Percentiles rank a stretch among this genome's conserved stretches.
phyloP scores from a whole-genome alignment of 768 basidiomycete genomes.

The Kwoniella newhampshirensis region DNA sequence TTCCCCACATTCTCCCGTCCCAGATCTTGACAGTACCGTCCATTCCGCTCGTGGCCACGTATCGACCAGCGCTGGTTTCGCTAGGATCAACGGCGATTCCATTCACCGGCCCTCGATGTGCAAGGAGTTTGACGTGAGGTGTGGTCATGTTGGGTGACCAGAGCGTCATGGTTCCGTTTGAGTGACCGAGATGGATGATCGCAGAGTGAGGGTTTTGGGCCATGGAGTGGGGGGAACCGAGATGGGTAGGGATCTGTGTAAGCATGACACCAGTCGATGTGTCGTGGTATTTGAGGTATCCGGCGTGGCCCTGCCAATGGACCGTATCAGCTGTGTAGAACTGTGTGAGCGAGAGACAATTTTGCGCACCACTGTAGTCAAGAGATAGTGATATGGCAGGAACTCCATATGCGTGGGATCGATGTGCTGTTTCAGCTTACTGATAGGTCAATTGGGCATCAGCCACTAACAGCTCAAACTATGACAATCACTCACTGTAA shows the following conservation, averaged over 20 bases:
- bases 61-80: constrained; percentile 71
- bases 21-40: constrained; percentile 91
- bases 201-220: constrained; percentile 90
- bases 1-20: constrained; percentile 96
- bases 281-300: constrained; percentile 94
- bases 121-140: constrained; percentile 85
- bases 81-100: constrained; percentile 75
- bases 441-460: constrained; percentile 10
- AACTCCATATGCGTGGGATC: constrained; percentile 89
- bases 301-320: constrained; percentile 65
- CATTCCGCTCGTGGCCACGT: constrained; percentile 84
- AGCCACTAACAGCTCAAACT: background rate
- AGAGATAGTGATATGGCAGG: constrained; percentile 91
- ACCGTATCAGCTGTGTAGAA: too few relatives aligned
- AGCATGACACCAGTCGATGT: constrained; percentile 87
- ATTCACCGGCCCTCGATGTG: constrained; percentile 83
- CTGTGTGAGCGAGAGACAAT: too few relatives aligned
- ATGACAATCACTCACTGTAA: constrained; percentile 62
- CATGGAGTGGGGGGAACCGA: constrained; percentile 81
- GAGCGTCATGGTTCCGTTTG: constrained; percentile 85
- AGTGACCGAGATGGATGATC: constrained; percentile 89
- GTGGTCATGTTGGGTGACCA: constrained; percentile 95
- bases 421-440: constrained; percentile 58
- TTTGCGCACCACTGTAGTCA: constrained; percentile 77
- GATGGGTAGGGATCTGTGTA: constrained; percentile 81